Base-by-base conservation (phyloP, 2,329 filamentous ascomycete species). In the Basipetospora sp. region DNA sequence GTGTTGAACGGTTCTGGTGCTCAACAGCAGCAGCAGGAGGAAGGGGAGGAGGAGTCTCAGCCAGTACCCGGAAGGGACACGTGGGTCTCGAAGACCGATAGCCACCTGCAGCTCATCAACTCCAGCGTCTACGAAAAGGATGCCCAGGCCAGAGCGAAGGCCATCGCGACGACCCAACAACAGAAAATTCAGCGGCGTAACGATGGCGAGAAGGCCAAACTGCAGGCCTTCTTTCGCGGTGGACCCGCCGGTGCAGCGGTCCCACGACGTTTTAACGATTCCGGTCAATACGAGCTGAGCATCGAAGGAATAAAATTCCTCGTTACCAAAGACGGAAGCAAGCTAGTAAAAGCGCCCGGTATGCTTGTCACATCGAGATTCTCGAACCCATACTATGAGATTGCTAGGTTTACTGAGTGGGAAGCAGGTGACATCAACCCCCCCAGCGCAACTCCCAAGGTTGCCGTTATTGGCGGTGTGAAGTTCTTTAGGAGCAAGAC, bases 401-500 rank as follows among this genome's bases (percentile, higher is more conserved):
- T 25, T 28, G 26, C 38, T 44, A n/a, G 40, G n/a, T 34, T 34
- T 38, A 32, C 36, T 39, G 16, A 39, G 19, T 1, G 4, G 15
- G 13, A 34, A n/a, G 15, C 36, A 39, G 36, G 31, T 19, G 36
- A 39, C 22, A 39, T 39, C 31, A 39, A 27, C 19, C 13, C 16
- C 15, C 30, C 16, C 38, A 19, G 10, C 39, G 39, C 69, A 34
- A 92, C 85, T 2, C 86, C 86, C 1, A 90, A 86, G 57, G 71
- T 68, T 44, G 69, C 78, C 29, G 61, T 65, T 5, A 64, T 93
- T 43, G 82, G 80, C 37, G 83, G 84, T 30, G 81, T 93, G 49
- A 76, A 72, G 45, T 94, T 93, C 53, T 70, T 84, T 49, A 74
- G 86, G 46, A 93, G 83, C 57, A 92, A 88, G 55, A 80, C 79